A percentile compares a stretch with the other conserved stretches of the same genome.
These are phyloP conservation scores for Gyrodon lividus DNA, from an alignment of 768 basidiomycete genomes.

Conservation along the genomic window DNA sequence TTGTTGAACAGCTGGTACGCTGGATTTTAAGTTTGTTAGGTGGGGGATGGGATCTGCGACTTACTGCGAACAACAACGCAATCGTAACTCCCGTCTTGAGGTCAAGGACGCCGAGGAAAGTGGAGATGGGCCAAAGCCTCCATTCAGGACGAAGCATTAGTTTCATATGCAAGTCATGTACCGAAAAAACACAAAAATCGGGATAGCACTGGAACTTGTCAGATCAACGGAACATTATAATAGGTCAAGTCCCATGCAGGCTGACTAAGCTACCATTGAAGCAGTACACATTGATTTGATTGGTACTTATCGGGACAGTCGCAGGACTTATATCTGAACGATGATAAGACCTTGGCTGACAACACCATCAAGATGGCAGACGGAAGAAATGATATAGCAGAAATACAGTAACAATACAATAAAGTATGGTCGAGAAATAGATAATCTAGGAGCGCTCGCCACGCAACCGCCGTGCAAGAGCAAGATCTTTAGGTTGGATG, in stretches of 20 bases:
- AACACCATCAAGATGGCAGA: neutral
- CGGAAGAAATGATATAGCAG: neutral
- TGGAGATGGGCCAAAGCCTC: constrained; percentile 77
- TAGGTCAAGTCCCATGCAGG: neutral
- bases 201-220: neutral
- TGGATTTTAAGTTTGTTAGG: constrained; percentile 6
- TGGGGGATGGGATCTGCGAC: constrained; percentile 28
- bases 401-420: constrained; percentile 20
- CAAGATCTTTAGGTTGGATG: constrained; percentile 79
- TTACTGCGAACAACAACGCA: constrained; percentile 83
- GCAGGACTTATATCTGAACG: no score
- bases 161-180: constrained; percentile 56
- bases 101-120: constrained; percentile 86
- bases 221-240: neutral
- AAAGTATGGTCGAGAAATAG: neutral
- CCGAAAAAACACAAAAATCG: constrained; percentile 8
- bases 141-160: constrained; percentile 81
- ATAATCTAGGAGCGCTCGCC: constrained; percentile 65
- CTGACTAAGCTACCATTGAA: constrained; percentile 17
- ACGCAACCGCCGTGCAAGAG: constrained; percentile 71
- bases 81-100: constrained; percentile 92
- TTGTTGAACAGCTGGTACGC: constrained; percentile 81
- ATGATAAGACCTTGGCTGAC: no score
- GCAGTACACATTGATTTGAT: neutral
- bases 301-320: neutral